Conservation (phyloP, 2,329 filamentous ascomycete genomes). For the Coniochaeta ligniaria region DNA sequence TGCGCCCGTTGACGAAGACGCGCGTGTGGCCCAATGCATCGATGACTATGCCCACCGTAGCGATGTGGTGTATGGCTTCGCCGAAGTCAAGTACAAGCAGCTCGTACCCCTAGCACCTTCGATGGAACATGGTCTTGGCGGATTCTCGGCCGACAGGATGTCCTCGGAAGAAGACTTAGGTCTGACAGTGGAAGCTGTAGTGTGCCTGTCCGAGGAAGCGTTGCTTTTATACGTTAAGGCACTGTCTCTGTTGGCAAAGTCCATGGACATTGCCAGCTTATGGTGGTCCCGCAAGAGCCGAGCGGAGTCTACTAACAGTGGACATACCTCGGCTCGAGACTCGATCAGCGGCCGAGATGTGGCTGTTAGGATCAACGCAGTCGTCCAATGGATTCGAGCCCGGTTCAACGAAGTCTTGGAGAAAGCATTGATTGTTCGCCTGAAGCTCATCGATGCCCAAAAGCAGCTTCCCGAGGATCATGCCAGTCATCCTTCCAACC, state of each 20-base stretch:
- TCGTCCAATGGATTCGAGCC: slow-evolving; percentile 89
- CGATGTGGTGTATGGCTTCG: slow-evolving; percentile 95
- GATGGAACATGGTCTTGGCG: slow-evolving; percentile 62
- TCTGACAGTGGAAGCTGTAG: slow-evolving; percentile 77
- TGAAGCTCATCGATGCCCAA: slow-evolving; percentile 82
- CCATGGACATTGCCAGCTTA: slow-evolving; percentile 87
- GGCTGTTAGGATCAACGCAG: slow-evolving; percentile 73
- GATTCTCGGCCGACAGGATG: slow-evolving; percentile 46
- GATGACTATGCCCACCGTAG: slow-evolving; percentile 90
- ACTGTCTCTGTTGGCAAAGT: slow-evolving; percentile 79
- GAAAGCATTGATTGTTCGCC: slow-evolving; percentile 89
- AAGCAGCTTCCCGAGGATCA: slow-evolving; percentile 77
- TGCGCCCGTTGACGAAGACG: slow-evolving; percentile 68
- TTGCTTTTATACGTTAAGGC: slow-evolving; percentile 95
- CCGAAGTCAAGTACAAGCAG: slow-evolving; percentile 97
- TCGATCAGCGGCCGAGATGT: slow-evolving; percentile 40
- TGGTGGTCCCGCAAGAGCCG: slow-evolving; percentile 84
- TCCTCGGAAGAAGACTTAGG: slow-evolving; percentile 61
- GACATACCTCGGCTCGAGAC: slow-evolving; percentile 29
- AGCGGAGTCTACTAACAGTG: slow-evolving; percentile 45
- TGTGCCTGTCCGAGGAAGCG: slow-evolving; percentile 87
- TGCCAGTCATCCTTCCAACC: slow-evolving; percentile 77
- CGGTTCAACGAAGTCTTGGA: slow-evolving; percentile 97
- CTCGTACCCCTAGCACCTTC: slow-evolving; percentile 84
- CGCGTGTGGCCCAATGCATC: slow-evolving; percentile 68